Evolutionary conservation across 352 stramenopile species (phyloP).

Genomic region (Pythium oligandrum): DNA sequence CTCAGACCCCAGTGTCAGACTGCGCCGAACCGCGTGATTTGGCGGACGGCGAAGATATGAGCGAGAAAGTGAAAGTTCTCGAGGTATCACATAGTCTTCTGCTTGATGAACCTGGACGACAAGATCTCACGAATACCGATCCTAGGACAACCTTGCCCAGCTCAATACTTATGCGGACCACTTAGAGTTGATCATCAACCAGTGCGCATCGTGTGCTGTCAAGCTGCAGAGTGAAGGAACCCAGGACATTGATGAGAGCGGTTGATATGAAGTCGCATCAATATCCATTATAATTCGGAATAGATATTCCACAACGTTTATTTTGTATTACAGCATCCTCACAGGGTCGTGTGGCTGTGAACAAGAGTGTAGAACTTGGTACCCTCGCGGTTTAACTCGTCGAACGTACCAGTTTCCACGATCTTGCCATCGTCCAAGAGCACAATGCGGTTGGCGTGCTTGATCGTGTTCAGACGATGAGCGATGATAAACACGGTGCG

Average conservation of each 20-base stretch:
- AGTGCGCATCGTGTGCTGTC: slow-evolving; percentile 60
- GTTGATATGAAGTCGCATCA: background rate
- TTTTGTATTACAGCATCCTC: slow-evolving; percentile 5
- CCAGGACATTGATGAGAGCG: slow-evolving; percentile 23
- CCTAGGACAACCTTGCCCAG: slow-evolving; percentile 66
- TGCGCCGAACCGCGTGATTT: too few species aligned
- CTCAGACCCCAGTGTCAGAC: too few species aligned
- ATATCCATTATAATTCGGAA: too few species aligned
- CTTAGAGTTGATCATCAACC: slow-evolving; percentile 64
- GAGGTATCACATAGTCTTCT: slow-evolving; percentile 26
- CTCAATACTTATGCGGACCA: slow-evolving; percentile 81
- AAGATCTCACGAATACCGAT: too few species aligned
- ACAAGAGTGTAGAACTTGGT: slow-evolving; percentile 76
- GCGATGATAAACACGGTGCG: slow-evolving; percentile 82
- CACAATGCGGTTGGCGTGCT: slow-evolving; percentile 78
- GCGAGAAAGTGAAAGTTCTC: slow-evolving; percentile 38
- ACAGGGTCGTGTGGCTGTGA: slow-evolving; percentile 61
- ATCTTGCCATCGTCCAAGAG: slow-evolving; percentile 80
- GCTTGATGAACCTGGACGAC: too few species aligned
- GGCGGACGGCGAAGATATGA: too few species aligned
- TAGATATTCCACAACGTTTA: too few species aligned
- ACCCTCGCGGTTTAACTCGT: slow-evolving; percentile 68
- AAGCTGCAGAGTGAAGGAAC: slow-evolving; percentile 71
- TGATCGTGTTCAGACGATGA: slow-evolving; percentile 83
- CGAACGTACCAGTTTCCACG: slow-evolving; percentile 67